phyloP scores from a whole-genome alignment of 192 early-diverging fungal species.

The Spizellomyces sp. region DNA sequence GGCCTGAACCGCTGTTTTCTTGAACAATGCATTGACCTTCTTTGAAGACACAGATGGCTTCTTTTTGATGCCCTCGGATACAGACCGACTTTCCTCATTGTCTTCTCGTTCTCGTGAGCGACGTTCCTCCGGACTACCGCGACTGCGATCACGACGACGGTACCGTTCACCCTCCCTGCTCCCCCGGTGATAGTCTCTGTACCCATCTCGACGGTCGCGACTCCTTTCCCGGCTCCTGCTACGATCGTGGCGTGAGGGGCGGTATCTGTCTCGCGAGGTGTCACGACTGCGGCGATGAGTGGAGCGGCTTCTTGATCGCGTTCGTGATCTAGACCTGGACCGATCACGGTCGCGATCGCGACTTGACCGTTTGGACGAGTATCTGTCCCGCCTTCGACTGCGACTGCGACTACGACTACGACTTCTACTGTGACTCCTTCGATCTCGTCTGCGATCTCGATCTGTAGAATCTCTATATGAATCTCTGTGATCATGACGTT shows the following conservation, averaged over 20 bases:
- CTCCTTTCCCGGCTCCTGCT: conserved; percentile 21
- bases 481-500: neutral
- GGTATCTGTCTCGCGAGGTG: neutral
- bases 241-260: neutral
- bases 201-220: conserved; percentile 18
- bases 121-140: conserved; percentile 3
- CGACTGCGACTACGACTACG: conserved; percentile 32
- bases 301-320: neutral
- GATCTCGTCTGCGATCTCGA: conserved; percentile 11
- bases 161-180: neutral
- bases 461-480: neutral
- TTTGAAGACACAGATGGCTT: conserved; percentile 50
- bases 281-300: conserved; percentile 10
- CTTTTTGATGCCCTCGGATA: conserved; percentile 12
- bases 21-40: conserved; percentile 56
- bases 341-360: conserved; percentile 1
- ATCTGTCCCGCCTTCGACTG: conserved; percentile 5
- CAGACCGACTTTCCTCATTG: neutral
- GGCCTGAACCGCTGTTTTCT: conserved; percentile 30
- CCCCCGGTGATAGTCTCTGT: conserved; percentile 1
- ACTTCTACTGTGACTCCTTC: conserved; percentile 11
- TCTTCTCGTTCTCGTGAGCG: conserved; percentile 14
- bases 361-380: neutral
- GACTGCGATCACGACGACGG: conserved; percentile 10
- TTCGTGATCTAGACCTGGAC: neutral